These are phyloP conservation scores for Papiliotrema fonsecae DNA, from an alignment of 1,284 basidiomycete species.

Conservation along the genomic window DNA sequence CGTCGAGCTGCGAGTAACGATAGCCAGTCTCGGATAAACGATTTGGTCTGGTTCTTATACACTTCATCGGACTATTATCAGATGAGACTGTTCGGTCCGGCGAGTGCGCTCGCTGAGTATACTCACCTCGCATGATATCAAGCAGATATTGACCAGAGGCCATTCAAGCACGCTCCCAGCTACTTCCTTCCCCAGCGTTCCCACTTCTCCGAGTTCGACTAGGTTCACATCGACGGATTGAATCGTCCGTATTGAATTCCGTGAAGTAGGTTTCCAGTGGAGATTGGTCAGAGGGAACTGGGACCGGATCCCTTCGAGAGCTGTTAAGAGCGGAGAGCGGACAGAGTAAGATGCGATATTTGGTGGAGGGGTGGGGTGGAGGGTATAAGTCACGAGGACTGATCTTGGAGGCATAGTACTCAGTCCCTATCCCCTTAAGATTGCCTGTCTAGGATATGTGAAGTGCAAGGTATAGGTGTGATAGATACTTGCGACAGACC, in stretches of 20 bases:
- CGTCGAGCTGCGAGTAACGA: constrained; percentile 61
- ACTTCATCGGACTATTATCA: constrained; percentile 68
- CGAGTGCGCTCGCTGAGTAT: neutral
- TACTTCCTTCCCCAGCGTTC: constrained; percentile 48
- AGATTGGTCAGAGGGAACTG: constrained; percentile 82
- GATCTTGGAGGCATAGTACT: constrained; percentile 22
- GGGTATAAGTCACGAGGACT: constrained; percentile 41
- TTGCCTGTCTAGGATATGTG: neutral
- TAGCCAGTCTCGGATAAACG: constrained; percentile 90
- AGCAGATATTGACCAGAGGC: constrained; percentile 77
- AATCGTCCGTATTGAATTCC: constrained; percentile 72
- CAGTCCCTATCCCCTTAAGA: neutral
- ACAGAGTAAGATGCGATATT: neutral
- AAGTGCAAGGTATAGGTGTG: neutral
- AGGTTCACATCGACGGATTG: constrained; percentile 76
- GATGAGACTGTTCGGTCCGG: neutral
- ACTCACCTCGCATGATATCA: constrained; percentile 79
- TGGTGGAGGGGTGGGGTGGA: constrained; percentile 29
- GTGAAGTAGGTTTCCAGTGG: constrained; percentile 75
- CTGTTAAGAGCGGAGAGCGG: constrained; percentile 21
- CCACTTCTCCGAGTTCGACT: constrained; percentile 62
- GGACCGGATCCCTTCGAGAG: constrained; percentile 59
- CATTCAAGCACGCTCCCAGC: constrained; percentile 73
- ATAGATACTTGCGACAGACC: neutral
- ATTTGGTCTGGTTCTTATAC: constrained; percentile 71